Evolutionary conservation across 495 filamentous ascomycete species (phyloP), one percentile per base, ranked within the genome.

Genomic region (Neurospora discreta): DNA sequence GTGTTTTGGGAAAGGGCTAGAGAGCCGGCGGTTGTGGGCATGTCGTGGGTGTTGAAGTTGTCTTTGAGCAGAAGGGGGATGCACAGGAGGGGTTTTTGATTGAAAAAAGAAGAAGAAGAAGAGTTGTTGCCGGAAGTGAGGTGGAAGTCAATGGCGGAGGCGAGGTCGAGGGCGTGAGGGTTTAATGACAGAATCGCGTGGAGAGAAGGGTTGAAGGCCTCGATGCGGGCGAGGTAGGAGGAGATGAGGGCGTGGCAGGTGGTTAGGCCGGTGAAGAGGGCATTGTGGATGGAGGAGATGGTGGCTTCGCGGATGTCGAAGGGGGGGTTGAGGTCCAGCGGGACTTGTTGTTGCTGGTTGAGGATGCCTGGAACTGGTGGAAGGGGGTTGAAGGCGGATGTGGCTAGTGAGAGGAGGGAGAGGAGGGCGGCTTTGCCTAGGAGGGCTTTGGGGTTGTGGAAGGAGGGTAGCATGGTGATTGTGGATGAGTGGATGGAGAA

Each of bases 1-100:
- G 72, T 74, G 18, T 86, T 84, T 7, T 79, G 73, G 30, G 77
- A 77, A 3, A 91, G 79, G 70, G 81, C 86, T 18, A 80, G 69
- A 65, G 81, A 84, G 23, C 83, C 87, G 0, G 84, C 88, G 1
- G 86, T 90, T 0, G 89, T 91, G 42, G 81, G 83, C 74, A 87
- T 84, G 11, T 83, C 82, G 0, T 70, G 40, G 0, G 87, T 87
- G 69, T 88, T 84, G 71, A 83, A 89, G 73, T 90, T 91, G 75
- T 91, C 89, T 78, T 91, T 91, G 7, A 92, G 77, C 11, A 91
- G 74, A 2, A 89, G 71, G 1, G 90, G 89, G 13, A 92, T 81
- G 76, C 88, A 87, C 73, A 89, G 84, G 0, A 89, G 77, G 5
- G 82, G 6, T 83, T n/a, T n/a, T n/a, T 83, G 6, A 82, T 79